Evolutionary conservation across 1,284 basidiomycete genomes (phyloP).

Genomic region (Trichosporon sp.): DNA sequence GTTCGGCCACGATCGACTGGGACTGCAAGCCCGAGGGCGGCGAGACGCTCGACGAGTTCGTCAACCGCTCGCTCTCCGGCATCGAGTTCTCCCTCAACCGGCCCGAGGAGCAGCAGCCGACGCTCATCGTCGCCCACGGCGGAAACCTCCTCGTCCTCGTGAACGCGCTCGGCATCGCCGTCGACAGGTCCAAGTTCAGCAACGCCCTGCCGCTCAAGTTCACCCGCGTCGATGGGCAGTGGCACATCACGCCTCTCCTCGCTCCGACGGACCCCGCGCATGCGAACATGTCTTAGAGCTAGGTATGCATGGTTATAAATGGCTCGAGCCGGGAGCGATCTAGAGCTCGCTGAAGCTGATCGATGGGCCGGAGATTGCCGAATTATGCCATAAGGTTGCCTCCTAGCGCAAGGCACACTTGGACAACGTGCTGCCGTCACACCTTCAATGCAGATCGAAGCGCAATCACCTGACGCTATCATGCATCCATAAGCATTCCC

Average conservation of each 20-base stretch:
- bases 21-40: slow-evolving; percentile 11
- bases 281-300: slow-evolving; percentile 5
- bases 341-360: too few species aligned
- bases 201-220: slow-evolving; percentile 13
- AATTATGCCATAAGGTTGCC: not conserved
- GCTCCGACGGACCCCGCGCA: not conserved
- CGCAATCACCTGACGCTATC: not conserved
- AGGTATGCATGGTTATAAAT: not conserved
- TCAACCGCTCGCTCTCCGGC: slow-evolving; percentile 6
- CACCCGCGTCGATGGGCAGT: slow-evolving; percentile 3
- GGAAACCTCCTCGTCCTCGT: slow-evolving; percentile 12
- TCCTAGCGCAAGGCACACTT: too few species aligned
- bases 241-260: slow-evolving; percentile 3
- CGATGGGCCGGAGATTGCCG: not conserved
- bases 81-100: slow-evolving; percentile 25
- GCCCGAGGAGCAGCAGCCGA: slow-evolving; percentile 26
- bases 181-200: slow-evolving; percentile 6
- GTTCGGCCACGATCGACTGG: slow-evolving; percentile 13
- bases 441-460: not conserved
- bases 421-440: not conserved
- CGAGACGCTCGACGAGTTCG: slow-evolving; percentile 14
- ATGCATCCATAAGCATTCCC: not conserved
- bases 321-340: too few species aligned
- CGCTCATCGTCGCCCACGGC: slow-evolving; percentile 21
- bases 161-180: not conserved